These are phyloP conservation scores for Begonia masoniana DNA, from an alignment of 306 rosid genomes.

Conservation along the genomic window DNA sequence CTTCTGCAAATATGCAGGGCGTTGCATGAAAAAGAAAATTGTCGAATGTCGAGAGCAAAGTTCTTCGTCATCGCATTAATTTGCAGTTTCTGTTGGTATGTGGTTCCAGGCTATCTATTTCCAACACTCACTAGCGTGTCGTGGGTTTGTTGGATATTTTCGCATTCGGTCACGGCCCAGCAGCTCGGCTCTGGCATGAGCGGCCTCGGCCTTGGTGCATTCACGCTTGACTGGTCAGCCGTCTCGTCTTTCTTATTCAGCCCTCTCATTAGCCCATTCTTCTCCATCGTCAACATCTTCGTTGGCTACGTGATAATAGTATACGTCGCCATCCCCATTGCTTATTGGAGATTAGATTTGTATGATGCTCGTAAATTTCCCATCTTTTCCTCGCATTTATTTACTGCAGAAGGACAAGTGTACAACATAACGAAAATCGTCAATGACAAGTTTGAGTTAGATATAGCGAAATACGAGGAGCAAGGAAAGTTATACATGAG, in stretches of 20 bases:
- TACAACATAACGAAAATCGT: slow-evolving; percentile 58
- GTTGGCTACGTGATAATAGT: slow-evolving; percentile 38
- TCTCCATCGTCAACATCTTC: slow-evolving; percentile 53
- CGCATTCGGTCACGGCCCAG: slow-evolving; percentile 75
- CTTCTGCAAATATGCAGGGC: slow-evolving; percentile 25
- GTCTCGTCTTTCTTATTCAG: slow-evolving; percentile 69
- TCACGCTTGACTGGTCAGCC: slow-evolving; percentile 59
- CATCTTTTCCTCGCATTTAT: slow-evolving; percentile 66
- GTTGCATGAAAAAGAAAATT: slow-evolving; percentile 43
- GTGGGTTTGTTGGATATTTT: slow-evolving; percentile 58
- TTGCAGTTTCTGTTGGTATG: slow-evolving; percentile 54
- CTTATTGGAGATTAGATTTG: slow-evolving; percentile 53
- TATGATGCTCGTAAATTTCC: slow-evolving; percentile 48
- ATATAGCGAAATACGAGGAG: slow-evolving; percentile 22
- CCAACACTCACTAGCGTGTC: slow-evolving; percentile 51
- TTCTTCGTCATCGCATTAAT: slow-evolving; percentile 50
- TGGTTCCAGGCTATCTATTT: slow-evolving; percentile 60
- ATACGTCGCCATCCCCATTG: slow-evolving; percentile 34
- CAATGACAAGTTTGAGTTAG: slow-evolving; percentile 43
- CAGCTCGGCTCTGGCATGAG: slow-evolving; percentile 74
- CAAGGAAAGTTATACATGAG: slow-evolving; percentile 61
- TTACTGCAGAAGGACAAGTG: slow-evolving; percentile 34
- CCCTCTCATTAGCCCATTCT: slow-evolving; percentile 70
- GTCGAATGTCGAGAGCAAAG: slow-evolving; percentile 26
- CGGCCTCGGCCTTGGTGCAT: slow-evolving; percentile 69